Evolutionary conservation across 345 rosid genomes (phyloP), one percentile per base, ranked within the genome.

Genomic region (Turnera subulata): DNA sequence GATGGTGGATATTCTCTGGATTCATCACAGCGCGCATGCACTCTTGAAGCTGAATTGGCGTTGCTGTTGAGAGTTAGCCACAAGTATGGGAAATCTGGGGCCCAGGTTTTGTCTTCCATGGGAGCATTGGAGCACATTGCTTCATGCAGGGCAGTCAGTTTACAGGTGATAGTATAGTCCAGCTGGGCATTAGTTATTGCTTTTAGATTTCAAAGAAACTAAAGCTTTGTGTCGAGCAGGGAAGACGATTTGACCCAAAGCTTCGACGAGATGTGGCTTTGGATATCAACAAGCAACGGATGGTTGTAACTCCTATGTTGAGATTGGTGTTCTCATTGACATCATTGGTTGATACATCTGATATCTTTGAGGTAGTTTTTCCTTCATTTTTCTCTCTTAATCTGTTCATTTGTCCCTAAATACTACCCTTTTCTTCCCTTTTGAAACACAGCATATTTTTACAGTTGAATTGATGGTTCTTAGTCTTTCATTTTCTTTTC

Each of bases 11-110:
- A 75, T 78, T 83, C 93, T 12, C 73, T 92, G 42, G 89, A 86
- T 64, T 78, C 88, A 23, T 72, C 82, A 76, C 98, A 89, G 71
- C 84, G 84, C 58, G 88, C 93, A 59, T 84, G 82, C 76, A 83
- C 91, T 40, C 78, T 89, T 55, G 93, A 89, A 73, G 93, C 96
- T 73, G 86, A 89, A 70, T 66, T 92, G 42, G 85, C 93, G 46
- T 72, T 92, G 53, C 76, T 92, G 43, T 66, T 89, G 68, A 84
- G 98, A 74, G 86, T 92, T 63, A 83, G 95, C 72, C 84, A 84
- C 75, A 92, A 84, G 62, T 92, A 89, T 64, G 91, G 96, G 44
- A 92, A 89, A 76, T 78, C 96, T 42, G 98, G 98, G 63, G 87
- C 93, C 19, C 93, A 84, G 72, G 89, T 92, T 62, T 74, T 92